Conservation (phyloP, 495 filamentous ascomycete genomes). For the Penicillium salamii region DNA sequence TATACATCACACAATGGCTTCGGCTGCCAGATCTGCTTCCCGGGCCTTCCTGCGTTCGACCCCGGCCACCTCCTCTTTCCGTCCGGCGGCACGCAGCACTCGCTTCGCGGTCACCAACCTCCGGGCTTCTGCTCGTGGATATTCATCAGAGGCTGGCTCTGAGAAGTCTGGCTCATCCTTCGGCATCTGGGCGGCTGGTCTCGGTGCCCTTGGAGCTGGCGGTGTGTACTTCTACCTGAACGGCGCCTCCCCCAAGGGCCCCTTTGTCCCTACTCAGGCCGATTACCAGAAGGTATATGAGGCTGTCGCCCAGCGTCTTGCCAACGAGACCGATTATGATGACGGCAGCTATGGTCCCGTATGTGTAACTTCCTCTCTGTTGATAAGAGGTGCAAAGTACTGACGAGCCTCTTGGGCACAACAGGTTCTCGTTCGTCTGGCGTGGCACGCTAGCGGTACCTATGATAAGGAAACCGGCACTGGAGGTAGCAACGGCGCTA, state of each 20-base stretch:
- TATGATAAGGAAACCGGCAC: conserved; percentile 88
- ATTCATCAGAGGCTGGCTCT: conserved; percentile 63
- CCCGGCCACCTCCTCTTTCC: conserved; percentile 43
- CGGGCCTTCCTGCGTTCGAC: conserved; percentile 51
- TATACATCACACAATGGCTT: conserved; percentile 48
- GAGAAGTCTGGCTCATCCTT: conserved; percentile 48
- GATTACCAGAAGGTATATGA: conserved; percentile 98
- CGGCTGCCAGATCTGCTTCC: conserved; percentile 50
- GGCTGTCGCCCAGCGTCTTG: conserved; percentile 71
- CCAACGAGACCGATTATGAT: conserved; percentile 92
- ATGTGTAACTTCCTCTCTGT: conserved; percentile 23
- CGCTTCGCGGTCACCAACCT: conserved; percentile 60
- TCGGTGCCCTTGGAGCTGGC: conserved; percentile 61
- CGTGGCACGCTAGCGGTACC: conserved; percentile 85
- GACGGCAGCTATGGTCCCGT: conserved; percentile 94
- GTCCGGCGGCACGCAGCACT: conserved; percentile 49
- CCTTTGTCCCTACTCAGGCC: conserved; percentile 70
- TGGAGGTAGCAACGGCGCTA: conserved; percentile 93
- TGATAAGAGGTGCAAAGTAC: not conserved
- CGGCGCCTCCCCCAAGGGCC: conserved; percentile 41
- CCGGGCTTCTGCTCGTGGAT: conserved; percentile 67
- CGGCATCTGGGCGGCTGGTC: conserved; percentile 49
- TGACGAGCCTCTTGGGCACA: conserved; percentile 10
- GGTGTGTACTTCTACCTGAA: conserved; percentile 70
- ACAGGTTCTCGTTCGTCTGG: conserved; percentile 71